These are phyloP conservation scores for Coix lacrymajobi DNA, from an alignment of 176 grass and related monocot species.

Conservation along the genomic window DNA sequence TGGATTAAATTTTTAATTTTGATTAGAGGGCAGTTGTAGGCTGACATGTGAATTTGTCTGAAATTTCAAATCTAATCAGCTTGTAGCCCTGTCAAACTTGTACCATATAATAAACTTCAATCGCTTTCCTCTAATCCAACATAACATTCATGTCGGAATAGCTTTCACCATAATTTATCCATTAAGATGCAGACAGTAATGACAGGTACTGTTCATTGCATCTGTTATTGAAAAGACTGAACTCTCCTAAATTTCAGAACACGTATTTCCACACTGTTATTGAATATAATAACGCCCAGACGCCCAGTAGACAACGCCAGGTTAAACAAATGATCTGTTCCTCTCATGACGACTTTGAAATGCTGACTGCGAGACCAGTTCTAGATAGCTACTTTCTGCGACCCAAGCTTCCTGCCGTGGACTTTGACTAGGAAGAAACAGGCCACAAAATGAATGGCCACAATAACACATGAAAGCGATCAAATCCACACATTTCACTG, in stretches of 20 bases:
- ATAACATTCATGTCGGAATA: background rate
- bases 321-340: constrained; percentile 18
- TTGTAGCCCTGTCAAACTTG: background rate
- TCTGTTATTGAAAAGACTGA: background rate
- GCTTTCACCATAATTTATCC: background rate
- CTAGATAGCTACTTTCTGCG: constrained; percentile 22
- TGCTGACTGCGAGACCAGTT: constrained; percentile 41
- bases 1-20: background rate
- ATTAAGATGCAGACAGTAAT: background rate
- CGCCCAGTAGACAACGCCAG: background rate
- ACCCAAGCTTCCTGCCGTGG: constrained; percentile 18
- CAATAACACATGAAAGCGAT: constrained; percentile 3
- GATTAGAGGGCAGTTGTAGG: background rate
- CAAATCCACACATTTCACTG: background rate
- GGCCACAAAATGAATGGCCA: constrained; percentile 3
- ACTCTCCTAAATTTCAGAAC: background rate
- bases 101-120: background rate
- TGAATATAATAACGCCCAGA: constrained; percentile 14
- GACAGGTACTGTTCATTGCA: background rate
- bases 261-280: background rate
- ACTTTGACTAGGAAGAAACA: constrained; percentile 43
- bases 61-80: constrained; percentile 6
- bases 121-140: background rate
- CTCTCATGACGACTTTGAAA: constrained; percentile 35
- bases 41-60: background rate